phyloP scores from a whole-genome alignment of 805 yeast species.

The Ogataea neopini region DNA sequence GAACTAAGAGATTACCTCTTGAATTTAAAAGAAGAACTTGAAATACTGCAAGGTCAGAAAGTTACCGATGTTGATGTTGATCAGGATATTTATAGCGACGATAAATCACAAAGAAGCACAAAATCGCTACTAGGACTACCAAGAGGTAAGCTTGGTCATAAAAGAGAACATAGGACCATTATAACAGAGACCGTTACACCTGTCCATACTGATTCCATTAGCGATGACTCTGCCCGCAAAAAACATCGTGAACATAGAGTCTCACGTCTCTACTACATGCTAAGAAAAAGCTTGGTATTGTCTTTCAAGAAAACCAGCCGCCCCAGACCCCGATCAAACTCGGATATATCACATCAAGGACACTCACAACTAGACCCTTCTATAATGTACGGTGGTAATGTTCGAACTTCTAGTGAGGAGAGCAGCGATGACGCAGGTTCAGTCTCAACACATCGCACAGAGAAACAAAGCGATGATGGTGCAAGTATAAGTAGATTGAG shows the following conservation, averaged over 20 bases:
- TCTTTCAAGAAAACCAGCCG: constrained; percentile 15
- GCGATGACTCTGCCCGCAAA: background rate
- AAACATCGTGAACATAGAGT: constrained; percentile 16
- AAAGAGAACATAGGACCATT: background rate
- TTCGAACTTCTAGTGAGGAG: background rate
- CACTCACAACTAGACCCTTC: background rate
- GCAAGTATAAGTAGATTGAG: background rate
- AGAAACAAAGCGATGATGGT: background rate
- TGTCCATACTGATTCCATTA: background rate
- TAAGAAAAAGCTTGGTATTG: constrained; percentile 17
- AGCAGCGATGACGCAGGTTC: background rate
- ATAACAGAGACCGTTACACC: background rate
- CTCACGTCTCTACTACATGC: constrained; percentile 18
- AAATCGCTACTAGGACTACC: background rate
- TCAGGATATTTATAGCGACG: background rate
- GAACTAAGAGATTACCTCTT: constrained; percentile 16
- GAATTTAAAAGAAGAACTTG: constrained; percentile 16
- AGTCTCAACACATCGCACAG: background rate
- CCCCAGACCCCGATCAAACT: background rate
- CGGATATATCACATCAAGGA: background rate
- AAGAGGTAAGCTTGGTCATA: background rate
- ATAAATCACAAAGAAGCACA: background rate
- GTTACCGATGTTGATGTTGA: constrained; percentile 1
- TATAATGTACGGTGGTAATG: background rate
- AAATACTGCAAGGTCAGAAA: background rate